Base-by-base conservation (phyloP, 2,329 filamentous ascomycete species). In the Tetracladium maxilliforme region DNA sequence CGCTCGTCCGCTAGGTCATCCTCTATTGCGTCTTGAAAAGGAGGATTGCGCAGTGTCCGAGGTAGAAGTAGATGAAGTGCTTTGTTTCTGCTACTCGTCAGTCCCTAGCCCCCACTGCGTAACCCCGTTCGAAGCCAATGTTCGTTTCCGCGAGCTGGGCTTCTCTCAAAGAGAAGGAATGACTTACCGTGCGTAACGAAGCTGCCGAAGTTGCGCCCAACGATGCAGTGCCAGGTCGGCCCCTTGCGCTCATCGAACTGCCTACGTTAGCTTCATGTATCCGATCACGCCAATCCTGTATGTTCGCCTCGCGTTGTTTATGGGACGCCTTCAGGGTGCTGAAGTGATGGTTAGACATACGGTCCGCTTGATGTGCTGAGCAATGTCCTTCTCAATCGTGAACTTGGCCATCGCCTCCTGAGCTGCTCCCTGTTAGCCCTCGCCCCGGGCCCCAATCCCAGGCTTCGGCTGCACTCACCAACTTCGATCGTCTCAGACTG, bases 61-160 rank as follows among this genome's bases (percentile, higher is more conserved):
- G 78, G 61, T 98, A 98, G 63, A 98, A 98, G 63, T 98, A 98
- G 52, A 98, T 94, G 63, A 98, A 98, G 57, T 98, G 90, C 61
- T 95, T 95, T 15, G 90, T 95, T 56, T 95, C 90, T 94, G 58
- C 16, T 7, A 20, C 7, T n/a, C n/a, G n/a, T n/a, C n/a, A n/a
- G n/a, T n/a, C n/a, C n/a, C n/a, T n/a, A 19, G 18, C 18, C 8
- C 8, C 18, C 8, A n/a, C n/a, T 19, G 18, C 18, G n/a, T n/a
- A n/a, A n/a, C 12, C 31, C 28, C 29, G 22, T 7, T 11, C 14
- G 16, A 16, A 12, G 8, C 15, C 6, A 5, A 15, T 19, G 14
- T 10, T 13, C 12, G 6, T 14, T 6, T 23, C 21, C 12, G 19
- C 14, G 16, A 13, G 13, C 12, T 11, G 14, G 8, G 10, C 17